Conservation (phyloP, 805 yeast species). For the Schwanniomyces sp. region DNA sequence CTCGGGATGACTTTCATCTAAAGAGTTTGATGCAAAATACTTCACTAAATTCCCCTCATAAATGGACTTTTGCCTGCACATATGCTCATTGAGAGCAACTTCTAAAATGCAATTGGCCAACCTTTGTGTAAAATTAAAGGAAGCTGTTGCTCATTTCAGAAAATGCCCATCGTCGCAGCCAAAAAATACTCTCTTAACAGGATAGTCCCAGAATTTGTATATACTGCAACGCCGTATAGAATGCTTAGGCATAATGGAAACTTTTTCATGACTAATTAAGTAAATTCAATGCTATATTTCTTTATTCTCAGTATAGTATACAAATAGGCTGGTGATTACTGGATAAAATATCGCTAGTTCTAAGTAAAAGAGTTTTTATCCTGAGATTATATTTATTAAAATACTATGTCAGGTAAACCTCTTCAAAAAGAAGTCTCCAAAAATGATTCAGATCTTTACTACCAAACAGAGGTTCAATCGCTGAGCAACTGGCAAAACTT, state of each 20-base stretch:
- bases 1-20: no score
- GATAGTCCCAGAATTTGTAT: neutral
- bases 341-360: neutral
- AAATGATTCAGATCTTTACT: neutral
- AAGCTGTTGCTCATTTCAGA: neutral
- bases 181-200: neutral
- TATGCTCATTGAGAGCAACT: no score
- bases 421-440: neutral
- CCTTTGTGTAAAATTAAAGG: neutral
- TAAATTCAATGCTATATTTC: neutral
- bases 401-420: neutral
- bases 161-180: neutral
- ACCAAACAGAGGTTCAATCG: neutral
- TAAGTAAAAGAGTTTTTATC: neutral
- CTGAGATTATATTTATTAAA: neutral
- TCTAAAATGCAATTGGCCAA: neutral
- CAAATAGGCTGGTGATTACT: neutral
- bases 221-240: neutral
- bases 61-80: no score
- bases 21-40: no score
- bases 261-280: neutral
- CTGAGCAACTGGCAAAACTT: constrained; percentile 17
- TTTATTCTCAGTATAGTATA: neutral
- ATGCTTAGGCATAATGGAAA: neutral
- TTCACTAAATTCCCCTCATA: no score